phyloP scores from a whole-genome alignment of 805 yeast species.

The Zygosaccharomyces rouxii region DNA sequence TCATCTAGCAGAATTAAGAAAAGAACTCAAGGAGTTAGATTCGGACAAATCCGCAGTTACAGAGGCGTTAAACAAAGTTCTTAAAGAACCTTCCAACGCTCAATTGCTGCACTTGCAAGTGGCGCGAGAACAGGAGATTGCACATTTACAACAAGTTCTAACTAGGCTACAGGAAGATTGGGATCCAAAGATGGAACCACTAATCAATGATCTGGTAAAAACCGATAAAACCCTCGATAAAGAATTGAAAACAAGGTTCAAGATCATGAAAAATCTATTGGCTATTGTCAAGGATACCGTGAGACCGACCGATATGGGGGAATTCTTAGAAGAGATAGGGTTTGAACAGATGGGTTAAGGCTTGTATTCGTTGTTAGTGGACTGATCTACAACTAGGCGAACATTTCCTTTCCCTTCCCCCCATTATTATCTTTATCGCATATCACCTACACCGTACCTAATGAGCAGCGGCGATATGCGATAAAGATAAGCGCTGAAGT shows the following conservation, averaged over 20 bases:
- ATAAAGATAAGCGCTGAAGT: slow-evolving; percentile 3
- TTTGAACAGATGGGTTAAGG: background rate
- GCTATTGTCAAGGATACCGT: slow-evolving; percentile 27
- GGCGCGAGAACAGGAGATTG: slow-evolving; percentile 8
- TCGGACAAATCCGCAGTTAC: slow-evolving; percentile 13
- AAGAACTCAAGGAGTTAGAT: slow-evolving; percentile 23
- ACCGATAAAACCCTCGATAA: slow-evolving; percentile 14
- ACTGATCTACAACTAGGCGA: background rate
- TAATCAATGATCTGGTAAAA: slow-evolving; percentile 12
- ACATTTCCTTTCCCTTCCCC: too few relatives aligned
- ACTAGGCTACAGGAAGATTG: slow-evolving; percentile 11
- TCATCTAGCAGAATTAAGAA: slow-evolving; percentile 21
- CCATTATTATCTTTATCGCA: background rate
- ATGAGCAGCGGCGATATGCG: slow-evolving; percentile 6
- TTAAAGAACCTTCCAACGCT: slow-evolving; percentile 20
- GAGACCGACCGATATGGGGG: slow-evolving; percentile 23
- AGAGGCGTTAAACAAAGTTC: slow-evolving; percentile 10
- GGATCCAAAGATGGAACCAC: slow-evolving; percentile 16
- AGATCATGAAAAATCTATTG: slow-evolving; percentile 18
- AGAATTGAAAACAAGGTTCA: slow-evolving; percentile 18
- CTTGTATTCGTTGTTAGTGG: background rate
- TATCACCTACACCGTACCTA: slow-evolving; percentile 1
- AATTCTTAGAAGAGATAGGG: slow-evolving; percentile 16
- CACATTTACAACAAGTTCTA: slow-evolving; percentile 9
- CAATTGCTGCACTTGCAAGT: slow-evolving; percentile 11